Conservation (phyloP, 306 rosid genomes). For the Geum urbanum region DNA sequence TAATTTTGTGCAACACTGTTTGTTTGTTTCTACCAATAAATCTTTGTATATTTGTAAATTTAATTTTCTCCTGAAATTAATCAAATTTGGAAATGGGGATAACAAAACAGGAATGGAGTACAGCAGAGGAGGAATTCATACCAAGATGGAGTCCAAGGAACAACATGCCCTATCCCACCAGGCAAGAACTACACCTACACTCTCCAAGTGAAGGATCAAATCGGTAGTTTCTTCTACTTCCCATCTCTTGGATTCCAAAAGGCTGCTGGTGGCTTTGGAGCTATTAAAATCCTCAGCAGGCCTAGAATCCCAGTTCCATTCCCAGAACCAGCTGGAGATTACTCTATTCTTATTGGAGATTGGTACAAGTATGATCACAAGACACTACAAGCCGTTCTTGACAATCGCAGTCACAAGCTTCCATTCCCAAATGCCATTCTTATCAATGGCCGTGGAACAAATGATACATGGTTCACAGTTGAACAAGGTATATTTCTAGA, state of each 20-base stretch:
- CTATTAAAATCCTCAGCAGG: constrained; percentile 72
- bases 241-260: constrained; percentile 85
- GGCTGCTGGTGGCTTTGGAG: constrained; percentile 89
- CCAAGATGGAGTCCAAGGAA: constrained; percentile 79
- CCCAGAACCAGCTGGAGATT: constrained; percentile 74
- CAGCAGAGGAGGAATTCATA: constrained; percentile 84
- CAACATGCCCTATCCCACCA: constrained; percentile 88
- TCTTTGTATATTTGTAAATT: not conserved
- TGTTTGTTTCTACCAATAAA: not conserved
- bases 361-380: constrained; percentile 65
- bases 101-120: constrained; percentile 63
- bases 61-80: not conserved
- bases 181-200: constrained; percentile 88
- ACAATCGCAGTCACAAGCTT: constrained; percentile 67
- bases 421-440: constrained; percentile 65
- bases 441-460: constrained; percentile 71
- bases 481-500: constrained; percentile 52
- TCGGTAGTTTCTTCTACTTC: constrained; percentile 81
- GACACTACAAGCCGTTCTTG: constrained; percentile 59
- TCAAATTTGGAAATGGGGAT: not conserved
- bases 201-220: constrained; percentile 84
- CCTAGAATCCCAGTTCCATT: constrained; percentile 91
- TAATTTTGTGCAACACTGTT: not conserved
- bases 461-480: constrained; percentile 49
- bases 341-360: constrained; percentile 74